Evolutionary conservation across 805 yeast genomes (phyloP), one percentile per base, ranked within the genome.

Genomic region (Vanderwaltozyma polyspora): DNA sequence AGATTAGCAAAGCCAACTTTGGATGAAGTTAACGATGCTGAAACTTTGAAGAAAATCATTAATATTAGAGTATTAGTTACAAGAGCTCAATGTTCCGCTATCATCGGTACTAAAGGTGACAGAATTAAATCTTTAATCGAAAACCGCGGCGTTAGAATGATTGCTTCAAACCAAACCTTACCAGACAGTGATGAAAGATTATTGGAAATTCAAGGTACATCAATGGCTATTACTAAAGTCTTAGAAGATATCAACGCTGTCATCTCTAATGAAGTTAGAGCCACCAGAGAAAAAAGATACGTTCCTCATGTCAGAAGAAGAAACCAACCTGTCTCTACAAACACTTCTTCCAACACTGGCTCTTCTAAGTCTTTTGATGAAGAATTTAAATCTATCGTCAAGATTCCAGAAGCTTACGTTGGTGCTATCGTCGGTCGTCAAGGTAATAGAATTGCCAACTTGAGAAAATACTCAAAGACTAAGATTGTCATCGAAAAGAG

Each of bases 371-470:
- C 36, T 25, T 25, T 19, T 13, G 31, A 32, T 24, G 34, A 32
- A 16, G 48, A 46, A 25, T 38, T 42, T 29, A 45, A 39, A 28
- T 35, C 42, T 3, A 38, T 39, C 11, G 44, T 51, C 7, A 34
- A 43, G 19, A 79, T 84, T 52, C 84, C 93, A 25, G 77, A 79
- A 44, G 83, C 76, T 40, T 76, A 76, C 62, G 94, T 86, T 29
- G 95, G 95, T 28, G 89, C 94, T 33, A 66, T 86, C 35, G 83
- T 86, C 47, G 95, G 95, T 39, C 79, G 79, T 45, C 76, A 78
- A 43, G 95, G 95, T 26, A 64, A 82, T 19, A 72, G 93, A 60
- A 84, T 86, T 45, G 91, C 81, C 56, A 93, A 86, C 41, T 79
- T 86, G 33, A 71, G 95, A 47, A 74, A 79, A 46, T 68, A 68